Base-by-base conservation (phyloP, 139 green algal species). In the Diplosphaera chodatii region DNA sequence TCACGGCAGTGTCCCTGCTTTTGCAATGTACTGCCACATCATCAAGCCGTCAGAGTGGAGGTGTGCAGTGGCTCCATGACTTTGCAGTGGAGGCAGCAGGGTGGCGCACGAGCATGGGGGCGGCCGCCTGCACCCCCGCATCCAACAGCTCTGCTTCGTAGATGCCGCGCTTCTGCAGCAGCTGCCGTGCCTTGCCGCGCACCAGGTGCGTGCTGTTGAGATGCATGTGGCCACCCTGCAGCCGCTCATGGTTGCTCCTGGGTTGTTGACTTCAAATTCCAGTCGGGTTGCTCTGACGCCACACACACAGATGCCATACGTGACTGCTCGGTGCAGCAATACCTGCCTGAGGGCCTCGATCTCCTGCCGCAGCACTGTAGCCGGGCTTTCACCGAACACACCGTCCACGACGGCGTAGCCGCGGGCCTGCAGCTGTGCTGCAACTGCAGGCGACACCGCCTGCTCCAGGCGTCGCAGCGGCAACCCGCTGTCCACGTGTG, bases 141-240 rank as follows among this genome's bases (percentile, higher is more conserved):
- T 76, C 31, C n/a, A 78, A 21, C 40, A 87, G 31, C 48, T 86
- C 83, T 28, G 75, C 81, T 41, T 84, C 83, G 27, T 76, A 76
- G 5, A 93, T 86, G 64, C 79, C 59, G 0, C 69, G 41, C 73
- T 93, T 93, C 56, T 84, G 71, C 63, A 93, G 33, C 40, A 88
- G 79, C 0, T 73, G n/a, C 48, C 55, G 29, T 21, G 74, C 66
- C 15, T n/a, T 40, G 4, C 29, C 59, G 27, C 28, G 66, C 25
- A 87, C 81, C 20, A 93, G 73, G 59, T 93, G 87, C 0, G 88
- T 93, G 76, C 65, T 73, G 80, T 93, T 93, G 15, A 80, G 77
- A 69, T 82, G 78, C 80, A 91, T 86, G 5, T 28, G 32, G 0
- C 64, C 64, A 41, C 32, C 8, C 32, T 55, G 64, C 23, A 59